These are phyloP conservation scores for Zhuliangozyma parablackwelliae DNA, from an alignment of 1,139 yeast species.

Conservation along the genomic window DNA sequence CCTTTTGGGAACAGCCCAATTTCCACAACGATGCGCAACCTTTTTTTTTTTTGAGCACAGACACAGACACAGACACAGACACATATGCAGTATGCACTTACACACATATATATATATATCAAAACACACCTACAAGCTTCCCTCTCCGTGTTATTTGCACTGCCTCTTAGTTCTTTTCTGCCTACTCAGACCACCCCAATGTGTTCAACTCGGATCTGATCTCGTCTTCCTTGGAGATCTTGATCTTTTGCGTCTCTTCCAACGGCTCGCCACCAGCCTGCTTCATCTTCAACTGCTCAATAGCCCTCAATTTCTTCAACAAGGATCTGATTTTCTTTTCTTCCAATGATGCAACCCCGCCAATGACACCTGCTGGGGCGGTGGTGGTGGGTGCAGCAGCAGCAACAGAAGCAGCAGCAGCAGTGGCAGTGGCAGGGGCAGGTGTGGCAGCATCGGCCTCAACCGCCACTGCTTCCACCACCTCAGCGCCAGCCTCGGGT, in stretches of 20 bases:
- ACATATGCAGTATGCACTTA: no score
- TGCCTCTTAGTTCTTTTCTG: no score
- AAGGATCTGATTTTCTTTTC: slow-evolving; percentile 90
- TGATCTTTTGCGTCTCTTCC: slow-evolving; percentile 89
- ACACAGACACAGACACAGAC: no score
- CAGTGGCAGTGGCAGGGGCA: slow-evolving; percentile 13
- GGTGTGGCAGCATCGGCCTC: slow-evolving; percentile 13
- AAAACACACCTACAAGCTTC: no score
- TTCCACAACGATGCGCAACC: no score
- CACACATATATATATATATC: no score
- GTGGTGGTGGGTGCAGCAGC: slow-evolving; percentile 10
- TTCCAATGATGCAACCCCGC: slow-evolving; percentile 67
- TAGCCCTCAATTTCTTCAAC: slow-evolving; percentile 89
- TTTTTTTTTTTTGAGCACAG: no score
- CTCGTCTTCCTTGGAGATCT: slow-evolving; percentile 80
- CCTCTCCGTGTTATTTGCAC: no score
- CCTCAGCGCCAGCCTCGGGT: slow-evolving; percentile 10
- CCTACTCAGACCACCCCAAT: slow-evolving; percentile 62
- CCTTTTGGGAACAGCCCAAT: no score
- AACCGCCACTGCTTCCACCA: slow-evolving; percentile 15
- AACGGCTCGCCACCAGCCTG: slow-evolving; percentile 79
- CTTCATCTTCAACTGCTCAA: slow-evolving; percentile 81
- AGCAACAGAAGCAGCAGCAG: slow-evolving; percentile 15
- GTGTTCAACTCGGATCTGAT: slow-evolving; percentile 67
- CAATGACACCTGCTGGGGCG: slow-evolving; percentile 38